Evolutionary conservation across 1,284 basidiomycete species (phyloP), one percentile per base, ranked within the genome.

Genomic region (Quambalaria eucalypti): DNA sequence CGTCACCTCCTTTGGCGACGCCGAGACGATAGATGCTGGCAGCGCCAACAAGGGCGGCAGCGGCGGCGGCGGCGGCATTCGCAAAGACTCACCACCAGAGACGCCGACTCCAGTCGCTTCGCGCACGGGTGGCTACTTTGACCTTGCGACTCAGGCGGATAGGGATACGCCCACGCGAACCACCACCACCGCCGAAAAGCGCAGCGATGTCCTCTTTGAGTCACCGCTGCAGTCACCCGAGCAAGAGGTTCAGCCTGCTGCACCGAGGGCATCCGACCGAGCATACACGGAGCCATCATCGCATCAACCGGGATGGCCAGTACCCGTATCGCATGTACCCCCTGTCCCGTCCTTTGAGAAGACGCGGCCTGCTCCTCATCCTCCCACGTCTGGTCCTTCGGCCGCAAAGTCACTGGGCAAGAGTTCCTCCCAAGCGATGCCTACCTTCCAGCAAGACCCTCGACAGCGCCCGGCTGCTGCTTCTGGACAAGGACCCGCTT

Each of bases 311-410:
- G 65, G 61, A 53, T 59, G 58, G 48, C 68, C 68, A 1, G 51
- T 68, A 16, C 42, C 60, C 4, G 61, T 67, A 4, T 59, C 59
- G 28, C 60, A 64, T 30, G 54, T 67, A 5, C 62, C 68, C 1
- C 66, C 68, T 2, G 53, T 64, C 12, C 66, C 60, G 2, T 50
- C 62, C 4, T 68, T 68, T 26, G 66, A 70, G 44, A 68, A 68
- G 55, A 56, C 59, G 29, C 28, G 52, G 12, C n/a, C n/a, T n/a
- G n/a, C n/a, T n/a, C n/a, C n/a, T n/a, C n/a, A n/a, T n/a, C n/a
- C n/a, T n/a, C n/a, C n/a, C n/a, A n/a, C n/a, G n/a, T 53, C 57
- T 8, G 47, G 53, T 1, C 56, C 59, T 31, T 25, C 52, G 31
- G 39, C 57, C 25, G 33, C 57, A 28, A 28, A 60, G 31, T 40